Percentiles rank a stretch among this genome's conserved stretches.
phyloP scores from a whole-genome alignment of 164 flowering plant species.

The Macadamia integrifolia region DNA sequence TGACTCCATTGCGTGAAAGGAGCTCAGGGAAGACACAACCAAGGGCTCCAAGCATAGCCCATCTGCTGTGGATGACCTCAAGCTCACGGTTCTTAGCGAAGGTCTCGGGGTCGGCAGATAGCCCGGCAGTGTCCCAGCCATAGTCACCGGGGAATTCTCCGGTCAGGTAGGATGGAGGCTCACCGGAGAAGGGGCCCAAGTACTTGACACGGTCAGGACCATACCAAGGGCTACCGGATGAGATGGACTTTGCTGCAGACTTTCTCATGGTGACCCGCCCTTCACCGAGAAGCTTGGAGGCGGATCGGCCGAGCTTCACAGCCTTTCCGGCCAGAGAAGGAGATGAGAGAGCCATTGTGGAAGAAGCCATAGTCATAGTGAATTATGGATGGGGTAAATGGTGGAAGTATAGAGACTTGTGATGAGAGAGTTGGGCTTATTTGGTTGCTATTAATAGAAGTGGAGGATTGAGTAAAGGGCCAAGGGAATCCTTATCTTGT shows the following conservation, averaged over 20 bases:
- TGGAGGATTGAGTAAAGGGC: neutral
- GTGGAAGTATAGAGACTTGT: neutral
- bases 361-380: conserved; percentile 16
- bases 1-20: conserved; percentile 29
- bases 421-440: neutral
- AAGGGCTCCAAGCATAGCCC: conserved; percentile 23
- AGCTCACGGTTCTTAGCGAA: conserved; percentile 45
- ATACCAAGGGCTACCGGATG: conserved; percentile 28
- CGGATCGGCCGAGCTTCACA: conserved; percentile 24
- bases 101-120: conserved; percentile 49
- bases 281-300: conserved; percentile 22
- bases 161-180: conserved; percentile 42
- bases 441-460: neutral
- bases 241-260: conserved; percentile 15
- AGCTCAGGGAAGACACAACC: conserved; percentile 47
- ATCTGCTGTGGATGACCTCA: too few relatives aligned
- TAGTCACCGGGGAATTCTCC: conserved; percentile 56
- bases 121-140: conserved; percentile 58
- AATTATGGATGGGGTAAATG: conserved; percentile 9
- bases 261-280: conserved; percentile 42
- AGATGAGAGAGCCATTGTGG: conserved; percentile 38
- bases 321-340: conserved; percentile 36
- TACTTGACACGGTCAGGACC: conserved; percentile 23
- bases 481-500: conserved; percentile 14
- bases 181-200: conserved; percentile 47